These are phyloP conservation scores for Linum lewisii DNA, from an alignment of 345 rosid genomes.

Conservation along the genomic window DNA sequence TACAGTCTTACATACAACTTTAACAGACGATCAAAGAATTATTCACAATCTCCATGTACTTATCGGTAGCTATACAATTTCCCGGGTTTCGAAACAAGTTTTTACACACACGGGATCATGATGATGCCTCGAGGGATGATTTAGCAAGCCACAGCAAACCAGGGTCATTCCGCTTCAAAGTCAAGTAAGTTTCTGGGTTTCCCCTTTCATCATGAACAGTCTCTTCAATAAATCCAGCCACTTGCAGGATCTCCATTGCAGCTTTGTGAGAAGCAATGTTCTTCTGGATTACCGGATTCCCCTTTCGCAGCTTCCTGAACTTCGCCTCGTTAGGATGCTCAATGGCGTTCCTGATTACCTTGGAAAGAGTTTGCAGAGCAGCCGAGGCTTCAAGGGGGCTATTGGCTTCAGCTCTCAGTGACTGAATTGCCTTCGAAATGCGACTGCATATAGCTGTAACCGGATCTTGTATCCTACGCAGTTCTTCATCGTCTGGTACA, in stretches of 20 bases:
- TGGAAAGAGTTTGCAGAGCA: conserved; percentile 54
- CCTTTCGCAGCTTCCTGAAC: conserved; percentile 75
- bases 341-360: conserved; percentile 75
- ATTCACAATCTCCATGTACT: not conserved
- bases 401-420: conserved; percentile 39
- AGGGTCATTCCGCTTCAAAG: conserved; percentile 77
- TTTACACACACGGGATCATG: conserved; percentile 8
- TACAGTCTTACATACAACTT: no score
- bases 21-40: no score
- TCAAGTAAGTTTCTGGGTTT: conserved; percentile 48
- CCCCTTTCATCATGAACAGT: conserved; percentile 39
- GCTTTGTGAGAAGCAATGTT: conserved; percentile 53
- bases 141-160: conserved; percentile 93
- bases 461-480: conserved; percentile 70
- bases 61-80: not conserved
- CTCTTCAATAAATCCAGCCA: conserved; percentile 75
- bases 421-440: conserved; percentile 53
- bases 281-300: conserved; percentile 59
- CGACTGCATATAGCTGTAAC: conserved; percentile 46
- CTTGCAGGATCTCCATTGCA: conserved; percentile 63
- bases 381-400: conserved; percentile 33
- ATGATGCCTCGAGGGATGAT: conserved; percentile 48
- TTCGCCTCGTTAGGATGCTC: conserved; percentile 69
- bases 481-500: conserved; percentile 67
- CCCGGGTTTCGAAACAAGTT: not conserved